These are phyloP conservation scores for Wallacemonas sp. DNA, from an alignment of 208 protist genomes.

Conservation along the genomic window DNA sequence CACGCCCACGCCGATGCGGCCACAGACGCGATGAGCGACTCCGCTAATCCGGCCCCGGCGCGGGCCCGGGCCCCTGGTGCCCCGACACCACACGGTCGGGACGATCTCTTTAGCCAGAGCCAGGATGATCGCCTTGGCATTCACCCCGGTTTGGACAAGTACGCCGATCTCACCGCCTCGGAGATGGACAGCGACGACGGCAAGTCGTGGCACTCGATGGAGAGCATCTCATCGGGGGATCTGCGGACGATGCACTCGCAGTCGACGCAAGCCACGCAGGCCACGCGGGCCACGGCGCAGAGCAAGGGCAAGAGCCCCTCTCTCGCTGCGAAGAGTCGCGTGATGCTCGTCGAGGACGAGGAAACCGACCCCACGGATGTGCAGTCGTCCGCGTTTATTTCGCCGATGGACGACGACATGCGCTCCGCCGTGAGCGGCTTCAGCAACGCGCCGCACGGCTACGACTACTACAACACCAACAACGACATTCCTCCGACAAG, in stretches of 20 bases:
- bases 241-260: conserved; percentile 16
- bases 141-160: conserved; percentile 23
- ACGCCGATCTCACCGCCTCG: conserved; percentile 14
- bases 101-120: conserved; percentile 18
- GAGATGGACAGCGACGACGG: conserved; percentile 15
- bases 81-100: conserved; percentile 3
- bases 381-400: conserved; percentile 18
- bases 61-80: too few species aligned
- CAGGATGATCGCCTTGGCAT: conserved; percentile 20
- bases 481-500: conserved; percentile 1
- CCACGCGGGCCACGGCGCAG: not conserved
- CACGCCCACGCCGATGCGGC: not conserved
- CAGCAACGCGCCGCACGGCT: conserved; percentile 23
- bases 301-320: not conserved
- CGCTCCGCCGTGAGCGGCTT: conserved; percentile 9
- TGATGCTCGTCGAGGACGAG: conserved; percentile 8
- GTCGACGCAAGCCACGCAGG: conserved; percentile 4
- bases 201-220: conserved; percentile 16
- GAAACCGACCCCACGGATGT: conserved; percentile 4
- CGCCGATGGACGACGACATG: conserved; percentile 22
- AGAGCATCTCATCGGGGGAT: conserved; percentile 10
- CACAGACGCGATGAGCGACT: too few species aligned
- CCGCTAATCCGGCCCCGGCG: too few species aligned
- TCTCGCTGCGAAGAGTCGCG: not conserved
- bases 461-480: conserved; percentile 22